Evolutionary conservation across 768 basidiomycete genomes (phyloP).

Genomic region (Boletus reticuloceps): DNA sequence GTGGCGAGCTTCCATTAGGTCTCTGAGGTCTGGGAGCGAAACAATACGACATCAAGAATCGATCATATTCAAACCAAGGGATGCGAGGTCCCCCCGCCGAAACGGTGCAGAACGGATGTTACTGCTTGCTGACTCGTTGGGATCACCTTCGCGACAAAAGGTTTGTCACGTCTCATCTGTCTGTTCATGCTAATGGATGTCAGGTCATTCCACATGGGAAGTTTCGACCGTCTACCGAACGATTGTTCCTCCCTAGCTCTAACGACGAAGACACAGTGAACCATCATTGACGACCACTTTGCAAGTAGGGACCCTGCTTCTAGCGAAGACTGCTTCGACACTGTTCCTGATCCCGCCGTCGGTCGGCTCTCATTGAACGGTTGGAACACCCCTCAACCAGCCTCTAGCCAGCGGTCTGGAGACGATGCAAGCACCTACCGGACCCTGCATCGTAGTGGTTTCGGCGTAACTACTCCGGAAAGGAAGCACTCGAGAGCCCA

Average conservation of each 20-base stretch:
- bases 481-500: not conserved
- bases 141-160: constrained; percentile 7
- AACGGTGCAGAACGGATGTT: constrained; percentile 14
- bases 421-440: constrained; percentile 7
- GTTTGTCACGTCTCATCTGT: constrained; percentile 6
- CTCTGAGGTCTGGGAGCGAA: constrained; percentile 32
- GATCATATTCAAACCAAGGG: constrained; percentile 37
- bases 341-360: constrained; percentile 14
- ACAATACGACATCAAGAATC: constrained; percentile 30
- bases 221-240: not conserved
- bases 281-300: not conserved
- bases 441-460: not conserved
- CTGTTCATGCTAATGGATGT: constrained; percentile 9
- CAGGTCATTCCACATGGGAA: constrained; percentile 2
- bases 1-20: constrained; percentile 35
- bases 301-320: not conserved
- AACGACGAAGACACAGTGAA: constrained; percentile 11
- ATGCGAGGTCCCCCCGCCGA: constrained; percentile 10
- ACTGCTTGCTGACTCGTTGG: not conserved
- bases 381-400: not conserved
- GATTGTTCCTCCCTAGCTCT: constrained; percentile 19
- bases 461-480: not conserved
- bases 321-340: constrained; percentile 31
- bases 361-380: not conserved
- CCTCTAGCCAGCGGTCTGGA: constrained; percentile 6